These are phyloP conservation scores for Aspergillus sp. DNA, from an alignment of 2,329 filamentous ascomycete species.

Conservation along the genomic window DNA sequence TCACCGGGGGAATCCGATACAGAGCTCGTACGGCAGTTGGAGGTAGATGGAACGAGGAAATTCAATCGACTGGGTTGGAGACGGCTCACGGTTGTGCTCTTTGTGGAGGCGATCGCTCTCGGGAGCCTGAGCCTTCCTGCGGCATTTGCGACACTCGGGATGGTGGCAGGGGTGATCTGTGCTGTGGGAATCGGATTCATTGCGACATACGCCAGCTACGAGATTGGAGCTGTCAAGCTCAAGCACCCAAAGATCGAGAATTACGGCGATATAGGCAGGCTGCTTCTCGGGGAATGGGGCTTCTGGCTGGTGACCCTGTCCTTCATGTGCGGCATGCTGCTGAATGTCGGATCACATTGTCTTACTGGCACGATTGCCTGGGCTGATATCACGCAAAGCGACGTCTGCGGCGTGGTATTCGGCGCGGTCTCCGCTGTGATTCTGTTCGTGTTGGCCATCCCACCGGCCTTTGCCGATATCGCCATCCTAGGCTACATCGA, in stretches of 20 bases:
- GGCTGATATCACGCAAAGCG: conserved; percentile 41
- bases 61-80: conserved; percentile 49
- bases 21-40: too few relatives aligned
- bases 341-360: conserved; percentile 45
- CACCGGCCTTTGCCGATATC: conserved; percentile 37
- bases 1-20: too few relatives aligned
- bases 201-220: conserved; percentile 44
- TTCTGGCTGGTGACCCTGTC: conserved; percentile 44
- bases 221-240: conserved; percentile 41
- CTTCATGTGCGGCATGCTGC: conserved; percentile 44
- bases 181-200: conserved; percentile 40
- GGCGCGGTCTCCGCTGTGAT: conserved; percentile 43
- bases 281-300: conserved; percentile 38
- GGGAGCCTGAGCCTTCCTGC: conserved; percentile 48
- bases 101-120: conserved; percentile 53
- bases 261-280: conserved; percentile 45
- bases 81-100: conserved; percentile 49
- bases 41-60: conserved; percentile 16
- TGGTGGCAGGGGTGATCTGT: conserved; percentile 48
- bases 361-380: conserved; percentile 49
- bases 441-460: conserved; percentile 32
- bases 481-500: conserved; percentile 40
- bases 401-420: conserved; percentile 44
- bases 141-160: conserved; percentile 48
- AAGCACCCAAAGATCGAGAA: conserved; percentile 41